Base-by-base conservation (phyloP, 1,284 basidiomycete genomes). In the Boletus chippewaensis region DNA sequence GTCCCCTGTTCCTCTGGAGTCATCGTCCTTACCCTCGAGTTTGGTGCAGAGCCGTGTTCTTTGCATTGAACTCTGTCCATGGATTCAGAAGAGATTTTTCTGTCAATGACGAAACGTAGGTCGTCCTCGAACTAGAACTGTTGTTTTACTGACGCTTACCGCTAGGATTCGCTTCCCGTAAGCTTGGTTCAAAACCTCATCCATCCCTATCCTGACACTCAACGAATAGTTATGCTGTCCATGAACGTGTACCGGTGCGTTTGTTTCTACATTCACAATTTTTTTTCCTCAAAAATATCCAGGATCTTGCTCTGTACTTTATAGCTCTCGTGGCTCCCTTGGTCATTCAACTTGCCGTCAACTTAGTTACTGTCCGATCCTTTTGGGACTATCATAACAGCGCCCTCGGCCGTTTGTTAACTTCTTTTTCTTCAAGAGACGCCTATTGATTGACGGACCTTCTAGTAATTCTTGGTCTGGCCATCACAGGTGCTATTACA, bases 361-460 rank as follows among this genome's bases (percentile, higher is more conserved):
- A 91, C 58, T 55, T 84, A 20, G 50, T 87, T 9, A 83, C 91
- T 16, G 71, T 90, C 11, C 79, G 86, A 18, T 87, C 83, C 5
- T 82, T 83, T 70, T 96, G 93, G 91, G 95, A 97, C 61, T 73
- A 88, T 32, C 94, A 98, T 67, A 87, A 82, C 60, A 79, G 87
- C 46, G 74, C 84, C 22, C 77, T 94, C 11, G 93, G 91, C 40
- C 71, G 85, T 87, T 59, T 49, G 82, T 74, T 52, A 5, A 59
- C 63, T 26, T 29, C 50, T 39, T 45, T 53, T 45, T 48, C 59
- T 42, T 55, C 60, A 15, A 52, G 16, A 45, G 45, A 28, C 50
- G 9, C 44, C n/a, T 34, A 36, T 49, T 16, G 13, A 50, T 7
- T 9, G 5, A 39, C 8, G 18, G 48, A 28, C 52, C 13, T 26